A percentile compares a stretch with the other conserved stretches of the same genome.
Conservation (phyloP, 495 filamentous ascomycete species). For the Aspergillus leporis region DNA sequence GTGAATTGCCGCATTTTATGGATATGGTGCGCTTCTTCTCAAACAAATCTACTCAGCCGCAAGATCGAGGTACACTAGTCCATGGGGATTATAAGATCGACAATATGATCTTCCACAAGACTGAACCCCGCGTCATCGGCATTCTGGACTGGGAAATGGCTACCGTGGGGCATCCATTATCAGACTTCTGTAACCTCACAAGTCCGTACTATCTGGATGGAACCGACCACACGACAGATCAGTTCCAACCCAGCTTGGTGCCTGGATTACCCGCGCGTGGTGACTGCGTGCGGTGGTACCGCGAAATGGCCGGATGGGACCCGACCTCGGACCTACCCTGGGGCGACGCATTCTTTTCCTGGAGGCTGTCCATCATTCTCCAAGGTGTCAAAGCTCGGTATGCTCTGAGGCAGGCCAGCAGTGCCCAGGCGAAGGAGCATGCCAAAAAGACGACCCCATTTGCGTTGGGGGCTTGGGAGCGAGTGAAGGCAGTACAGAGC, state of each 20-base stretch:
- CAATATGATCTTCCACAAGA: conserved; percentile 91
- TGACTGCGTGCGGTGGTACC: conserved; percentile 76
- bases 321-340: conserved; percentile 54
- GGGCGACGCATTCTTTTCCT: conserved; percentile 70
- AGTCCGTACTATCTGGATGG: conserved; percentile 63
- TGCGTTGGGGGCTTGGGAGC: conserved; percentile 74
- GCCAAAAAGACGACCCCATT: conserved; percentile 60
- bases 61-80: conserved; percentile 74
- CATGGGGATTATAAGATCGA: conserved; percentile 99
- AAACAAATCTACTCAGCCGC: conserved; percentile 62
- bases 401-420: conserved; percentile 87
- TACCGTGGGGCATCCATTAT: conserved; percentile 90
- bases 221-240: conserved; percentile 34
- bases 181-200: conserved; percentile 79
- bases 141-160: conserved; percentile 98
- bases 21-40: conserved; percentile 81
- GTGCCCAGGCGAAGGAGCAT: conserved; percentile 73
- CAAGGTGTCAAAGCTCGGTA: conserved; percentile 91
- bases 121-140: conserved; percentile 84
- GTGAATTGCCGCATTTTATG: conserved; percentile 77
- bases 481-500: conserved; percentile 53
- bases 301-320: conserved; percentile 68
- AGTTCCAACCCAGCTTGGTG: conserved; percentile 61
- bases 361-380: conserved; percentile 74
- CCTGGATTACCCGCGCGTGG: conserved; percentile 74